Conservation (phyloP, 306 rosid genomes). For the Ormosia semicastrata region DNA sequence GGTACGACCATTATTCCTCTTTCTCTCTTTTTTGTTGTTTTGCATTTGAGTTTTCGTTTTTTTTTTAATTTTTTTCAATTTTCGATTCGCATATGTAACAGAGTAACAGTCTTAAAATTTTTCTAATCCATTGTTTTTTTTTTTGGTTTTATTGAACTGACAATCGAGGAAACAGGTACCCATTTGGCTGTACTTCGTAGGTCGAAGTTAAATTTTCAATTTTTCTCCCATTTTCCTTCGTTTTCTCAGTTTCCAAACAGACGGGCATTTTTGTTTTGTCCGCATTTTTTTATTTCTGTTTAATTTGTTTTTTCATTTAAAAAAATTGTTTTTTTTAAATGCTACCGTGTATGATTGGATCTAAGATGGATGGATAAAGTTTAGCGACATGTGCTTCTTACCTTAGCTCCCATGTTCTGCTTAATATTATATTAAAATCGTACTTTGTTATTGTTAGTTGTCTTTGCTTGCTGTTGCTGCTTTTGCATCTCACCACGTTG, state of each 20-base stretch:
- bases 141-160: background rate
- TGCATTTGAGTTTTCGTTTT: background rate
- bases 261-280: background rate
- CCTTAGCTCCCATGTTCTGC: constrained; percentile 39
- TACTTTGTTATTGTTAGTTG: constrained; percentile 27
- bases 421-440: constrained; percentile 39
- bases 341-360: constrained; percentile 40
- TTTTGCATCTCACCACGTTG: constrained; percentile 38
- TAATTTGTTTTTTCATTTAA: background rate
- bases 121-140: background rate
- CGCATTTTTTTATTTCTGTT: background rate
- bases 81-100: background rate
- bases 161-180: background rate
- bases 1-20: constrained; percentile 23
- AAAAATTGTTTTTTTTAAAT: background rate
- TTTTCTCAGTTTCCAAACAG: constrained; percentile 16
- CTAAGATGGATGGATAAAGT: constrained; percentile 32
- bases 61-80: background rate
- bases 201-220: background rate
- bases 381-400: constrained; percentile 53
- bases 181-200: background rate
- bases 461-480: constrained; percentile 50
- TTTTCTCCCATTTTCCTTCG: background rate
- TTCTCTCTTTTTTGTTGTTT: background rate
- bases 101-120: background rate